These are phyloP conservation scores for Fusarium virguliforme DNA, from an alignment of 2,329 filamentous ascomycete species.

Conservation along the genomic window DNA sequence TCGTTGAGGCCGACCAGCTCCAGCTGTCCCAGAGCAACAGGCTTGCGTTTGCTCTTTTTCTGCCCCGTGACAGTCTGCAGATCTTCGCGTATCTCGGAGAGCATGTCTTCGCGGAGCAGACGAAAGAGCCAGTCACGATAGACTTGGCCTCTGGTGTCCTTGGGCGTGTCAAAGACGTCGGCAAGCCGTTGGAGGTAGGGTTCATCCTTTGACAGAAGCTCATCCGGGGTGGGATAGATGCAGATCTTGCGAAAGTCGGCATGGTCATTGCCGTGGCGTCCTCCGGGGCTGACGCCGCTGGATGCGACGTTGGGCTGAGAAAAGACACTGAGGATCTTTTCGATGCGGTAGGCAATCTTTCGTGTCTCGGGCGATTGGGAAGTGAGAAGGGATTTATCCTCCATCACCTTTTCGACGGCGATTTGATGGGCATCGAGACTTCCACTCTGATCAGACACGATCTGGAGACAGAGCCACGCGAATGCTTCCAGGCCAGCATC, in stretches of 20 bases:
- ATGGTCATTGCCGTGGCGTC: slow-evolving; percentile 82
- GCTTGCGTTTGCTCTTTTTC: slow-evolving; percentile 64
- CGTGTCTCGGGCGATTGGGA: slow-evolving; percentile 46
- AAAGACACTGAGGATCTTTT: slow-evolving; percentile 56
- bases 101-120: slow-evolving; percentile 79
- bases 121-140: slow-evolving; percentile 83
- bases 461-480: slow-evolving; percentile 66
- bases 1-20: slow-evolving; percentile 58
- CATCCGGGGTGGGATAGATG: slow-evolving; percentile 77
- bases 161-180: slow-evolving; percentile 62
- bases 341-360: slow-evolving; percentile 56
- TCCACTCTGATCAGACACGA: slow-evolving; percentile 53
- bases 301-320: slow-evolving; percentile 3
- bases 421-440: slow-evolving; percentile 28
- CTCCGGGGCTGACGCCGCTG: slow-evolving; percentile 65
- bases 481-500: slow-evolving; percentile 57
- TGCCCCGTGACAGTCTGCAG: slow-evolving; percentile 65
- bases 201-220: slow-evolving; percentile 68
- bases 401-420: slow-evolving; percentile 49
- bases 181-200: slow-evolving; percentile 71
- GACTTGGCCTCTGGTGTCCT: slow-evolving; percentile 57
- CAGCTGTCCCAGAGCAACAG: slow-evolving; percentile 60
- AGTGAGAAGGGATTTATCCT: slow-evolving; percentile 47
- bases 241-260: slow-evolving; percentile 72
- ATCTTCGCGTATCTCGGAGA: slow-evolving; percentile 76